Evolutionary conservation across 495 filamentous ascomycete genomes (phyloP), one percentile per base, ranked within the genome.

Genomic region (Clohesyomyces aquaticus): DNA sequence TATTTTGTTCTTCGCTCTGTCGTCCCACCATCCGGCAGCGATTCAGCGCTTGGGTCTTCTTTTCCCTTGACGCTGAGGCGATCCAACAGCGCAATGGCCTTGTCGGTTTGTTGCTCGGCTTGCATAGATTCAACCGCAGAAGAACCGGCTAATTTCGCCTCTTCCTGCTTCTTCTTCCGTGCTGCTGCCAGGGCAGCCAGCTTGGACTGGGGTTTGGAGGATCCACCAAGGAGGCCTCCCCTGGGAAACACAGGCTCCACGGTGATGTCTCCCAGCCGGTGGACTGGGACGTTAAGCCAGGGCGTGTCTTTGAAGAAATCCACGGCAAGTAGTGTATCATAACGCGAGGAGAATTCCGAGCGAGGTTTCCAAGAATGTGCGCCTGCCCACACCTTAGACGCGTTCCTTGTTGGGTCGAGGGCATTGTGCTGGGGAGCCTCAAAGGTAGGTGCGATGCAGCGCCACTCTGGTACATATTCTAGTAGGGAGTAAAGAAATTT

Each of bases 141-240:
- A 54, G 59, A 22, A 10, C 74, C 55, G 22, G 72, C 66, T 10
- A 72, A 60, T 50, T 78, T 78, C 71, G 87, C 87, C 10, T 87
- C 86, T 41, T 90, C 88, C 49, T 88, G 86, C 74, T 91, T 92
- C 77, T 93, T 95, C 73, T 88, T 88, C 51, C 91, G 84, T 21
- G 88, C 86, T n/a, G 91, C 91, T 60, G 93, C 93, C 19, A 98
- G 79, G 43, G 88, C 87, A 61, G 94, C 92, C 27, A 98, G 79
- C 71, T 97, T 98, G 11, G 93, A 96, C 71, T 88, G 81, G 32
- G 6, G 6, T 70, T 95, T 96, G 4, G 80, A 76, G 1, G 89
- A 84, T 21, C 95, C 94, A 21, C 94, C 94, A 18, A 94, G 76
- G 9, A 98, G 80, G 8, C 88, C 83, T 47, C 81, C 73, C 27